Evolutionary conservation across 208 protist genomes (phyloP).

Genomic region (Acanthamoeba triangularis): DNA sequence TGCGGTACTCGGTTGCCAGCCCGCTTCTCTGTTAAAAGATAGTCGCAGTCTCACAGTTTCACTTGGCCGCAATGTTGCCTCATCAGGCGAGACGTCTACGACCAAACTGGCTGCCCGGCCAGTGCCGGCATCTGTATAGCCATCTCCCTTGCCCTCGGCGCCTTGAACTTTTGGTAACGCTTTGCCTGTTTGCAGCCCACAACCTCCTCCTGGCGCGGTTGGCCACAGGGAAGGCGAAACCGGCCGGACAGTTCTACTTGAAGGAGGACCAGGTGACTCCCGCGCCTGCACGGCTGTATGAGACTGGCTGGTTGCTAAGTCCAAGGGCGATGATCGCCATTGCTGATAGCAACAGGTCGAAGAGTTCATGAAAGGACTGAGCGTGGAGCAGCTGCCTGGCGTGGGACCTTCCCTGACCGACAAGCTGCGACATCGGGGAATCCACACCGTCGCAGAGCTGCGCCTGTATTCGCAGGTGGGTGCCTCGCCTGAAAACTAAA

Average conservation of each 20-base stretch:
- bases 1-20: neutral
- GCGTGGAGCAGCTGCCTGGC: slow-evolving; percentile 45
- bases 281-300: neutral
- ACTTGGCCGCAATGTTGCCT: no score
- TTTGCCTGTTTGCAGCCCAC: slow-evolving; percentile 17
- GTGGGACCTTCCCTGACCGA: slow-evolving; percentile 58
- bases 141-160: neutral
- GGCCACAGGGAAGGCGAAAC: slow-evolving; percentile 66
- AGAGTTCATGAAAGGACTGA: slow-evolving; percentile 18
- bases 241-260: slow-evolving; percentile 49
- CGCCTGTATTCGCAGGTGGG: neutral
- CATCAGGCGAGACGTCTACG: slow-evolving; percentile 27
- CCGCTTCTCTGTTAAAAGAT: neutral
- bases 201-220: slow-evolving; percentile 55
- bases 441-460: slow-evolving; percentile 20
- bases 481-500: no score
- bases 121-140: slow-evolving; percentile 53
- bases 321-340: neutral
- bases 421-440: neutral
- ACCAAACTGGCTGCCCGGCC: slow-evolving; percentile 61
- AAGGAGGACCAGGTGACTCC: slow-evolving; percentile 14
- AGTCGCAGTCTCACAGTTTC: neutral
- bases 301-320: neutral
- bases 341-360: neutral
- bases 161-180: neutral